phyloP scores from a whole-genome alignment of 2,329 filamentous ascomycete species.

The Penicillium aurantiogriseum region DNA sequence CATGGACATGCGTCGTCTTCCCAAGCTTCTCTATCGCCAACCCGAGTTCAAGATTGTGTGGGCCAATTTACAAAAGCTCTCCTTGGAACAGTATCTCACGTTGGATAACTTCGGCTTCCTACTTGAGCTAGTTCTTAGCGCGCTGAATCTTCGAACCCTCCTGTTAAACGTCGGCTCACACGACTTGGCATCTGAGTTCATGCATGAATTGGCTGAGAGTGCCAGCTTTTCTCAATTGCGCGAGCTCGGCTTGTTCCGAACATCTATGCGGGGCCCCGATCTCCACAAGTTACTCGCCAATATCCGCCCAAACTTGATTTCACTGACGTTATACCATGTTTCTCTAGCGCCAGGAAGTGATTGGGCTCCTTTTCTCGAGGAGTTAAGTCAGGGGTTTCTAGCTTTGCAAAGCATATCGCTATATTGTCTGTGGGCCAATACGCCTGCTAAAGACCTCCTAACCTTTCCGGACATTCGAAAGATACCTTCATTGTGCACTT shows the following conservation, averaged over 20 bases:
- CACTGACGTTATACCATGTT: constrained; percentile 21
- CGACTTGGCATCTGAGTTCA: constrained; percentile 23
- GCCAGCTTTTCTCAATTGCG: constrained; percentile 15
- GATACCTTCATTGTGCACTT: neutral
- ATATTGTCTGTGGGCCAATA: constrained; percentile 22
- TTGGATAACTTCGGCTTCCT: constrained; percentile 26
- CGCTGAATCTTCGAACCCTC: constrained; percentile 21
- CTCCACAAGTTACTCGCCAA: constrained; percentile 14
- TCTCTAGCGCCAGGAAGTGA: constrained; percentile 15
- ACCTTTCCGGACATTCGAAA: constrained; percentile 22
- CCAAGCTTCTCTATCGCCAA: constrained; percentile 26
- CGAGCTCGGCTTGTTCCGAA: constrained; percentile 24
- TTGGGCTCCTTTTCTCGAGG: constrained; percentile 16
- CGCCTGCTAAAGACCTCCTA: constrained; percentile 18
- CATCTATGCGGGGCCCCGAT: constrained; percentile 16
- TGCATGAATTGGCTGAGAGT: constrained; percentile 25
- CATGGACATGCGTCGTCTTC: constrained; percentile 29
- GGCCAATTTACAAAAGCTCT: constrained; percentile 23
- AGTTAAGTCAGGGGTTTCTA: constrained; percentile 10
- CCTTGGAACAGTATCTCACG: constrained; percentile 25
- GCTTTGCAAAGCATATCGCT: constrained; percentile 19
- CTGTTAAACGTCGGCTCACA: constrained; percentile 23
- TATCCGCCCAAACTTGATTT: constrained; percentile 10
- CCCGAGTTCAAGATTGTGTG: constrained; percentile 20
- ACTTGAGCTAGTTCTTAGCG: constrained; percentile 23